Evolutionary conservation across 805 yeast genomes (phyloP).

Genomic region (Geotrichum ghanense): DNA sequence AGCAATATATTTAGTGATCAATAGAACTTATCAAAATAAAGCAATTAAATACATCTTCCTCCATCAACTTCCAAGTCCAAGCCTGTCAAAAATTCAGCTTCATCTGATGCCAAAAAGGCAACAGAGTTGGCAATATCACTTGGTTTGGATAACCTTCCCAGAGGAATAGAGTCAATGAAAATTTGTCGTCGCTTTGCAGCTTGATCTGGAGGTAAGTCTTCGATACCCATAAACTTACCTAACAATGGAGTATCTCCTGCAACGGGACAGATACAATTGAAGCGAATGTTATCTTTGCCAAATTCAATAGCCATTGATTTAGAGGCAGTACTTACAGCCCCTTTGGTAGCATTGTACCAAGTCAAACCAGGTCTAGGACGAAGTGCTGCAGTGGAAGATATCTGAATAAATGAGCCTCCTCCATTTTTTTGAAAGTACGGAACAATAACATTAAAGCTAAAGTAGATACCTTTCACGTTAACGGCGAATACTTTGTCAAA

Average conservation of each 20-base stretch:
- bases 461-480: constrained; percentile 19
- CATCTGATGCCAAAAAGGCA: constrained; percentile 27
- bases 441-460: constrained; percentile 22
- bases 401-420: constrained; percentile 31
- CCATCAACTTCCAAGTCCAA: constrained; percentile 28
- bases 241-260: constrained; percentile 32
- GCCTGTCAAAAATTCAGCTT: constrained; percentile 29
- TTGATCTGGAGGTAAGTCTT: constrained; percentile 22
- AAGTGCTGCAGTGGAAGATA: constrained; percentile 28
- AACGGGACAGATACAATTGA: constrained; percentile 32
- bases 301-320: constrained; percentile 30
- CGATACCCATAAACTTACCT: constrained; percentile 22
- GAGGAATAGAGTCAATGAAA: constrained; percentile 22
- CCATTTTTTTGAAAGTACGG: constrained; percentile 16
- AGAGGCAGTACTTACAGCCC: constrained; percentile 29
- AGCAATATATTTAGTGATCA: too few species aligned
- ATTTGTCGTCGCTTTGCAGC: constrained; percentile 19
- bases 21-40: too few species aligned
- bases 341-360: constrained; percentile 28
- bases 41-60: constrained; percentile 19
- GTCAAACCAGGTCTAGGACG: constrained; percentile 25
- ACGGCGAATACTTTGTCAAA: constrained; percentile 17
- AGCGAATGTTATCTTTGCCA: constrained; percentile 28
- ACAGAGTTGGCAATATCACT: constrained; percentile 29
- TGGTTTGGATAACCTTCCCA: constrained; percentile 28